Percentiles rank a stretch among this genome's conserved stretches.
Evolutionary conservation across 257 asterid species (phyloP).

Genomic region (Mitragyna speciosa): DNA sequence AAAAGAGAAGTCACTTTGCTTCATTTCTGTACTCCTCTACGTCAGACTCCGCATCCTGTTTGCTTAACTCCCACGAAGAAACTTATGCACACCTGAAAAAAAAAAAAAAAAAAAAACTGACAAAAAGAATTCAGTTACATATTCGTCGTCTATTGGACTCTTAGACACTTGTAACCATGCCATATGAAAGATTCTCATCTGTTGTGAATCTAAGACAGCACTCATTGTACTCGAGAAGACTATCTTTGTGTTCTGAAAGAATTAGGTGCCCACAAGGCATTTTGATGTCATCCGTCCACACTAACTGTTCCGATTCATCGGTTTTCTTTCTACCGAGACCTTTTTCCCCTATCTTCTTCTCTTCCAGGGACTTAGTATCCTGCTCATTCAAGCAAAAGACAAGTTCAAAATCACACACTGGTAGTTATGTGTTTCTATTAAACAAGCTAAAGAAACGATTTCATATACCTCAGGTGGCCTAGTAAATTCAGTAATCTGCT

Average conservation of each 20-base stretch:
- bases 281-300: constrained; percentile 71
- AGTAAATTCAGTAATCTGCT: constrained; percentile 39
- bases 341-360: constrained; percentile 58
- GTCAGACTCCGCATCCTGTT: constrained; percentile 54
- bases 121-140: background rate
- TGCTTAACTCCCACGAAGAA: constrained; percentile 74
- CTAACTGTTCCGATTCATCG: constrained; percentile 71
- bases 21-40: constrained; percentile 25
- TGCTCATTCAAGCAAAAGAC: background rate
- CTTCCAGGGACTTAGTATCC: constrained; percentile 54
- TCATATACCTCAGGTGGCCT: constrained; percentile 42
- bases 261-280: constrained; percentile 73
- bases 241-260: constrained; percentile 56
- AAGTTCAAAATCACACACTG: too few species aligned
- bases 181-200: constrained; percentile 29
- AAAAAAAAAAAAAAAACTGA: background rate
- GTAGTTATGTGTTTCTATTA: background rate
- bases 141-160: too few species aligned
- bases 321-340: constrained; percentile 71
- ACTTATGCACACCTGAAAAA: constrained; percentile 59
- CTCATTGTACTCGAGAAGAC: constrained; percentile 72
- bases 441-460: background rate
- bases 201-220: constrained; percentile 81
- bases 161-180: background rate
- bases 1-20: background rate